Evolutionary conservation across 768 basidiomycete species (phyloP).

Genomic region (Royoungia palumana): DNA sequence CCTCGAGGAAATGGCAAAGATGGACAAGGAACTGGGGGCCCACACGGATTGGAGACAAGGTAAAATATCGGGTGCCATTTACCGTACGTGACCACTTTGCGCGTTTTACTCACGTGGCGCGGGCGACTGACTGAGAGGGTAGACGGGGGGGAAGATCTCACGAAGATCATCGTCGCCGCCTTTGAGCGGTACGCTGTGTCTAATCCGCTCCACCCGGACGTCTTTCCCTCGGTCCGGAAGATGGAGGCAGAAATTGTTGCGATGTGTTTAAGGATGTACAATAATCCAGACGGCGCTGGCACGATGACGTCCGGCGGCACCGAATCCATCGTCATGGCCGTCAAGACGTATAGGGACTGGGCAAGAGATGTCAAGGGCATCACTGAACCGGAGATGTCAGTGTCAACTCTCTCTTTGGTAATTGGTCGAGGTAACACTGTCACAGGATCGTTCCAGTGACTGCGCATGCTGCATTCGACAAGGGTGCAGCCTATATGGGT

Average conservation of each 20-base stretch:
- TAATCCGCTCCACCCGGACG: slow-evolving; percentile 89
- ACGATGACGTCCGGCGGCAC: slow-evolving; percentile 95
- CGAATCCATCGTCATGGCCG: slow-evolving; percentile 92
- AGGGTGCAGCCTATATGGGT: slow-evolving; percentile 82
- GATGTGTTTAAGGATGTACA: slow-evolving; percentile 83
- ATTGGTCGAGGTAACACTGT: background rate
- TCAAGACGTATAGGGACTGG: slow-evolving; percentile 95
- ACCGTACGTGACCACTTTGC: slow-evolving; percentile 52
- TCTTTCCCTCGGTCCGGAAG: slow-evolving; percentile 89
- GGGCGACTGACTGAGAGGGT: background rate
- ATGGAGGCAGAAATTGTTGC: slow-evolving; percentile 97
- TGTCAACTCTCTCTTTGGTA: background rate
- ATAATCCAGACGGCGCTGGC: slow-evolving; percentile 82
- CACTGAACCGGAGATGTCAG: slow-evolving; percentile 88
- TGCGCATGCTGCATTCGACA: slow-evolving; percentile 94
- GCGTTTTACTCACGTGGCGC: background rate
- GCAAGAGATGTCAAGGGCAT: slow-evolving; percentile 82
- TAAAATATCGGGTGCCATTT: slow-evolving; percentile 81
- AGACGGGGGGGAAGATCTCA: slow-evolving; percentile 85
- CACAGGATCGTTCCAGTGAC: slow-evolving; percentile 76
- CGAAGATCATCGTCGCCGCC: slow-evolving; percentile 74
- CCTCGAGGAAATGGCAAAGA: slow-evolving; percentile 69
- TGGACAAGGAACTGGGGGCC: slow-evolving; percentile 58
- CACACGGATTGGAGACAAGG: slow-evolving; percentile 61
- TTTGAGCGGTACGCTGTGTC: slow-evolving; percentile 80